Percentiles rank a stretch among this genome's conserved stretches.
phyloP scores from a whole-genome alignment of 176 grass and related monocot species.

The Avena sativa region DNA sequence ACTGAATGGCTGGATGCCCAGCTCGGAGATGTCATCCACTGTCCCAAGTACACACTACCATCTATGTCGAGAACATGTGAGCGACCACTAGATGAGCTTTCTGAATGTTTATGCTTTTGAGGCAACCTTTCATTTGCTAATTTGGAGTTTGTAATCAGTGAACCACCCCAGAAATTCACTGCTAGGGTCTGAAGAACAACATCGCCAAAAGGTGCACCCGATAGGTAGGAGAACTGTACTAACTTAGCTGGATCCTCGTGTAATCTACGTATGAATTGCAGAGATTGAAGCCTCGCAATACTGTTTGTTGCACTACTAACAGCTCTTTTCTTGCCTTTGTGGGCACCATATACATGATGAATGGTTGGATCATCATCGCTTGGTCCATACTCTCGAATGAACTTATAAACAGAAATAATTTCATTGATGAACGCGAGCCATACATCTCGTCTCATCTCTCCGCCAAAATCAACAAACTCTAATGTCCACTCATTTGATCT shows the following conservation, averaged over 20 bases:
- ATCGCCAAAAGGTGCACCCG: conserved; percentile 70
- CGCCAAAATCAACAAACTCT: conserved; percentile 98
- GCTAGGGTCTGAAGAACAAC: conserved; percentile 90
- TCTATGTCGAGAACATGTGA: conserved; percentile 79
- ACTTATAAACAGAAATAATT: conserved; percentile 85
- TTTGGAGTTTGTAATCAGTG: conserved; percentile 64
- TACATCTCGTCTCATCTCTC: conserved; percentile 91
- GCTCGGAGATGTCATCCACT: conserved; percentile 88
- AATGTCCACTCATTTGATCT: conserved; percentile 86
- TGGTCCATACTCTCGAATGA: conserved; percentile 84
- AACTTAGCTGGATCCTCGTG: conserved; percentile 84
- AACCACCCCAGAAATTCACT: conserved; percentile 89
- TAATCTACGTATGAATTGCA: conserved; percentile 87
- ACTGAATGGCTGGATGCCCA: conserved; percentile 74
- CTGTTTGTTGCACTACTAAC: conserved; percentile 75
- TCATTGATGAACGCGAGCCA: conserved; percentile 90
- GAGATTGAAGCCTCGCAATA: conserved; percentile 92
- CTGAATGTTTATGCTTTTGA: conserved; percentile 66
- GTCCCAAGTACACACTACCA: conserved; percentile 84
- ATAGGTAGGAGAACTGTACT: conserved; percentile 87
- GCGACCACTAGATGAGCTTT: conserved; percentile 53
- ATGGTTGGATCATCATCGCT: conserved; percentile 75
- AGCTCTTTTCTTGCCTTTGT: conserved; percentile 79
- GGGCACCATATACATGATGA: conserved; percentile 81
- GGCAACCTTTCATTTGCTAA: conserved; percentile 43